Percentiles rank a stretch among this genome's conserved stretches.
Conservation (phyloP, 148 eudicot genomes). For the Cornus kousa region DNA sequence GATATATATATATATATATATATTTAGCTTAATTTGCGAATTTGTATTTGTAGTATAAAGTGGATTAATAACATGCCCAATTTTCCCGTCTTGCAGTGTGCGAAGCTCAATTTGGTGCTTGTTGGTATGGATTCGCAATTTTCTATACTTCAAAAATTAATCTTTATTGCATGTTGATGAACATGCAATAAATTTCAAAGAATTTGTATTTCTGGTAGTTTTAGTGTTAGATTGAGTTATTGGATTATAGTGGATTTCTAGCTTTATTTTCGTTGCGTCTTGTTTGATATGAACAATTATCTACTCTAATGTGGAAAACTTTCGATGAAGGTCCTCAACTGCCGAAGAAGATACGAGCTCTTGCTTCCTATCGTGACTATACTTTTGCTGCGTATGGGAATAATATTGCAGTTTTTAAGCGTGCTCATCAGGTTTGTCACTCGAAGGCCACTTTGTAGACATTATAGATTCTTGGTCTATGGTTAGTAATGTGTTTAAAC, state of each 20-base stretch:
- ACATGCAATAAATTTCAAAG: too few species aligned
- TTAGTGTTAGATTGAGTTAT: not conserved
- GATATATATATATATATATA: not conserved
- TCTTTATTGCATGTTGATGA: not conserved
- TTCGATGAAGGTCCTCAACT: conserved; percentile 84
- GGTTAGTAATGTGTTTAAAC: too few species aligned
- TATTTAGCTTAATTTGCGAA: not conserved
- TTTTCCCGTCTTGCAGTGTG: conserved; percentile 62
- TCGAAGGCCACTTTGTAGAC: not conserved
- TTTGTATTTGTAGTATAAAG: not conserved
- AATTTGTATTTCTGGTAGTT: not conserved
- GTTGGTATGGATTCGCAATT: conserved; percentile 60
- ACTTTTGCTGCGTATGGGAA: conserved; percentile 96
- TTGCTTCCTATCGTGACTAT: conserved; percentile 90
- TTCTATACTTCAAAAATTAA: not conserved
- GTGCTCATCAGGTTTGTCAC: conserved; percentile 79
- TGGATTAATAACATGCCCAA: not conserved
- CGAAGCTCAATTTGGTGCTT: conserved; percentile 88
- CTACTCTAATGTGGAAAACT: conserved; percentile 2
- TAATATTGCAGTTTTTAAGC: conserved; percentile 82
- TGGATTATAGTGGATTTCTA: not conserved
- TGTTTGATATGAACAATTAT: not conserved
- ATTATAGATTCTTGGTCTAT: too few species aligned
- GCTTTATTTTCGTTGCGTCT: not conserved
- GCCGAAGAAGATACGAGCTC: conserved; percentile 91